Base-by-base conservation (phyloP, 805 yeast genomes). In the Starmerella stigmatis region DNA sequence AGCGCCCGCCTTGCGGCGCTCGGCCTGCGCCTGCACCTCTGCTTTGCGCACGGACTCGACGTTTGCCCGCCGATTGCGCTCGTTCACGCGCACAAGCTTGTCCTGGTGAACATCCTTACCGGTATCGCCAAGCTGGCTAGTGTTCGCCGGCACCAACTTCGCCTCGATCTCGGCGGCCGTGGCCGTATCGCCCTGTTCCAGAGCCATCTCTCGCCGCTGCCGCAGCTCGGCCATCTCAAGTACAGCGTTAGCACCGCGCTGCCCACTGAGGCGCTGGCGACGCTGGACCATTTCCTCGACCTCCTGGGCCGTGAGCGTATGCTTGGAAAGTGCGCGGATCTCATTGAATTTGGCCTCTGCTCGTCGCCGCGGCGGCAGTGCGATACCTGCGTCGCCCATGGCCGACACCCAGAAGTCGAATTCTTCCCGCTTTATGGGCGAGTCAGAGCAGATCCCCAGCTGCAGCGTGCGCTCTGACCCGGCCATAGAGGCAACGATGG, bases 51-150 rank as follows among this genome's bases (percentile, higher is more conserved):
- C 76, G 39, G 75, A 75, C 42, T 78, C 78, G 60, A 78, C 79
- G 63, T 89, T 89, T 52, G 81, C 72, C 56, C 76, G 81, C 61
- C 94, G 75, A 64, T 92, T 92, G 57, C 95, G 77, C 56, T 82
- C 81, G 53, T 86, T 86, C 42, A 86, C 83, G n/a, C 43, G 39
- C 20, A 26, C 25, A 11, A 50, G 48, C 42, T 43, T 43, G 29
- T 43, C 44, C 9, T 32, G 39, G 28, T 30, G 43, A 3, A 37
- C 13, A 30, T 45, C 44, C 11, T 30, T 43, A 10, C 21, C 31
- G 9, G n/a, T 31, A 10, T 36, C 23, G 19, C 31, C n/a, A 12
- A 22, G 31, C 12, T 17, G 31, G 16, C 13, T 5, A 13, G n/a
- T 22, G 23, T 12, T 13, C 4, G 22, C 21, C 23, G 31, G 41